Base-by-base conservation (phyloP, 768 basidiomycete species). In the Mycena capillaripes region DNA sequence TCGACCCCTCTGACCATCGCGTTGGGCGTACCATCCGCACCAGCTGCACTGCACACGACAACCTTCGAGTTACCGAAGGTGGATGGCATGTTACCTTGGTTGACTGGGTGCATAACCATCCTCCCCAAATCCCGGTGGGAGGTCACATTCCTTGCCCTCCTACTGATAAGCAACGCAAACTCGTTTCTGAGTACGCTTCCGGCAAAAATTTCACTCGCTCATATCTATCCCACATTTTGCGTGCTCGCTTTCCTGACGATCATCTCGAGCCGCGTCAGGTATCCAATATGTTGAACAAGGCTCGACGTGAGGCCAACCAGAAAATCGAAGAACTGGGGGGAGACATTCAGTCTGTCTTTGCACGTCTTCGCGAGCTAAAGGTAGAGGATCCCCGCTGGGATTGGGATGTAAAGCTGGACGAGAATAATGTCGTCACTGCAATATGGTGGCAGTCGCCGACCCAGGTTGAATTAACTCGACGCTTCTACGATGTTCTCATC, bases 371-470 rank as follows among this genome's bases (percentile, higher is more conserved):
- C 34, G 60, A 76, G 32, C 32, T 66, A 32, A 67, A 23, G 21
- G 19, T 61, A 1, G 38, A 46, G 17, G 71, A 77, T 50, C 73
- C 66, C 29, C 72, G 77, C 2, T 83, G 81, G 81, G 27, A 60
- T 25, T 79, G 36, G 57, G 59, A 75, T 21, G 44, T 81, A 29
- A 66, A 71, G 63, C 23, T 81, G 11, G 71, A 79, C 44, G 73
- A 75, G 11, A 25, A 65, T 19, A 62, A 69, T 17, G 60, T 72
- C 4, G 72, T 79, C 14, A 75, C 53, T 46, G 79, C 36, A 12
- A 14, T 82, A 3, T 82, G 78, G 75, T 84, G 83, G 83, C 80
- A 81, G 67, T 80, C 78, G n/a, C 81, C 81, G 9, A 42, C 46
- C 5, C 82, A 84, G 62, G 73, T 58, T 4, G 65, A 74, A 1